phyloP scores from a whole-genome alignment of 176 grass and related monocot species.

The Ananas comosus region DNA sequence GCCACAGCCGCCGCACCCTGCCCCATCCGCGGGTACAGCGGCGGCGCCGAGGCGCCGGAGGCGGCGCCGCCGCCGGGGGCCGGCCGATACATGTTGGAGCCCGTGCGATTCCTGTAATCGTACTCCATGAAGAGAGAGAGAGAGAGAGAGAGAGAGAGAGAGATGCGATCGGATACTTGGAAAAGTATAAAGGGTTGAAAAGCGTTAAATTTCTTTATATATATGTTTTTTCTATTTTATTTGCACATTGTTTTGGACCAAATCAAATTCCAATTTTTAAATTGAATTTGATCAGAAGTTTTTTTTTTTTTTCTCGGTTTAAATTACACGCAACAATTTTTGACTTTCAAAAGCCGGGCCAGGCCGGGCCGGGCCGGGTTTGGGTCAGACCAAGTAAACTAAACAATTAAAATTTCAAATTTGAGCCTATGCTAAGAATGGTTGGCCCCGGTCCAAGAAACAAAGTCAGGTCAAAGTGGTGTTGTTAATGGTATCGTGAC shows the following conservation, averaged over 20 bases:
- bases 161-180: neutral
- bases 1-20: neutral
- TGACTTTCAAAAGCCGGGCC: no score
- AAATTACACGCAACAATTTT: neutral
- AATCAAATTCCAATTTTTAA: no score
- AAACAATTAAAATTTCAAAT: no score
- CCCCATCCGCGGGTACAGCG: neutral
- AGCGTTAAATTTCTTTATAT: no score
- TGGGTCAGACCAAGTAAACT: no score
- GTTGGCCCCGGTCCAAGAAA: no score
- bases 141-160: neutral
- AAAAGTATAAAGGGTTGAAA: no score
- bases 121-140: constrained; percentile 27
- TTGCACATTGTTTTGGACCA: no score
- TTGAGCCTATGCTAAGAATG: no score
- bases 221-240: no score
- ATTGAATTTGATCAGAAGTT: neutral
- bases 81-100: constrained; percentile 27
- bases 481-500: no score
- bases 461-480: no score
- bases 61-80: constrained; percentile 29
- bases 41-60: constrained; percentile 26
- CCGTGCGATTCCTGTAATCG: constrained; percentile 35
- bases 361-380: neutral
- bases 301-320: neutral